These are phyloP conservation scores for Penicillium canariense DNA, from an alignment of 495 filamentous ascomycete genomes.

Conservation along the genomic window DNA sequence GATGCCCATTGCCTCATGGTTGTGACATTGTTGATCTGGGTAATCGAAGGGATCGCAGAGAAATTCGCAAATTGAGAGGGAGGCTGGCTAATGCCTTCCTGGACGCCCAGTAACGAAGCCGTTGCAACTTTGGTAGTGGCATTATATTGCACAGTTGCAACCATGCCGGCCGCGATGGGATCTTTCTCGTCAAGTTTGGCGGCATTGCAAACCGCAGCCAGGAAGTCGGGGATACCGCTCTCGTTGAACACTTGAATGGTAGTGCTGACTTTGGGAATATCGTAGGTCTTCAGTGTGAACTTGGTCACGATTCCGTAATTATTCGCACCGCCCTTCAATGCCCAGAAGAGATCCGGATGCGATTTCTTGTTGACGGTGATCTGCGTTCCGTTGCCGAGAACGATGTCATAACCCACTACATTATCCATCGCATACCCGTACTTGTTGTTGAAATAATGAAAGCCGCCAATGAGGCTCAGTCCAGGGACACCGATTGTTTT, in stretches of 20 bases:
- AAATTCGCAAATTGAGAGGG: conserved; percentile 32
- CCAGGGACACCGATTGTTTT: conserved; percentile 43
- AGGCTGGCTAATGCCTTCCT: conserved; percentile 26
- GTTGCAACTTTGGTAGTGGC: conserved; percentile 14
- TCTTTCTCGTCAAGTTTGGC: conserved; percentile 17
- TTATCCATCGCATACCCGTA: conserved; percentile 47
- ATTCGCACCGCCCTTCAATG: conserved; percentile 40
- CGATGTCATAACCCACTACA: conserved; percentile 28
- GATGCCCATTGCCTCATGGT: conserved; percentile 18
- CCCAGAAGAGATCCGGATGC: conserved; percentile 37
- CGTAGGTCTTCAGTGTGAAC: conserved; percentile 46
- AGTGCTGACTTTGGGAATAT: conserved; percentile 35
- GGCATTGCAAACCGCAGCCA: conserved; percentile 19
- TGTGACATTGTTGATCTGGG: conserved; percentile 26
- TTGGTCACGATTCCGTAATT: conserved; percentile 46
- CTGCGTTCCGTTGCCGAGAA: conserved; percentile 31
- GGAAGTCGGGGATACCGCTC: conserved; percentile 13
- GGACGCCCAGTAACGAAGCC: conserved; percentile 24
- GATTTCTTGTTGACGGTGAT: conserved; percentile 21
- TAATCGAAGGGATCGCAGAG: conserved; percentile 14
- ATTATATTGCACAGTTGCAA: conserved; percentile 26
- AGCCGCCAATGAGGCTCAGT: conserved; percentile 32
- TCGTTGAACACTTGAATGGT: conserved; percentile 38
- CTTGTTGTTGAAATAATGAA: conserved; percentile 42
- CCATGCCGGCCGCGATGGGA: conserved; percentile 25